Evolutionary conservation across 805 yeast species (phyloP).

Genomic region (Yamadazyma sp.): DNA sequence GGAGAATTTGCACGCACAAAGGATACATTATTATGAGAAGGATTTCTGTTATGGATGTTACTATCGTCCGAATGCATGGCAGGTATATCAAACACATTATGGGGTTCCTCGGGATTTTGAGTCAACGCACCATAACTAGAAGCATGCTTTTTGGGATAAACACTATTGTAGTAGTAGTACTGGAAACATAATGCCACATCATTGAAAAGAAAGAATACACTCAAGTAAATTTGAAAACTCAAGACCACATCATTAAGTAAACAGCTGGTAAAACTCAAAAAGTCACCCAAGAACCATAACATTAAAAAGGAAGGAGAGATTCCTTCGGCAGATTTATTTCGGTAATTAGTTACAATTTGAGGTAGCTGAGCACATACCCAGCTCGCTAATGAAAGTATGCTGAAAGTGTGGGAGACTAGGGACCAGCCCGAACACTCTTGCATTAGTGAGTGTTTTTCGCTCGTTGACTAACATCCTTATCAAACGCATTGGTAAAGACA

Average conservation of each 20-base stretch:
- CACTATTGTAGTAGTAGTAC: conserved; percentile 42
- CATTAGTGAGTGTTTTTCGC: neutral
- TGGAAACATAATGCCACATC: conserved; percentile 41
- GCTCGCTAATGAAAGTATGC: conserved; percentile 47
- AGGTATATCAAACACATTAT: conserved; percentile 52
- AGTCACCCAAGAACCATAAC: conserved; percentile 68
- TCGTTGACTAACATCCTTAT: neutral
- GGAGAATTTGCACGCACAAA: neutral
- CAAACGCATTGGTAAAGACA: neutral
- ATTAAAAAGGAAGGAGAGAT: conserved; percentile 58
- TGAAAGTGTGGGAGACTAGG: conserved; percentile 28
- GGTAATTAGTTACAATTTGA: conserved; percentile 61
- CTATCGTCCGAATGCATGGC: neutral
- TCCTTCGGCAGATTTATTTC: conserved; percentile 64
- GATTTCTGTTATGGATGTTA: conserved; percentile 1
- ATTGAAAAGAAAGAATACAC: conserved; percentile 40
- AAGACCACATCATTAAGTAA: conserved; percentile 38
- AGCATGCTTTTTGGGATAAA: conserved; percentile 24
- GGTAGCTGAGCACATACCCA: conserved; percentile 80
- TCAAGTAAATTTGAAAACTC: conserved; percentile 38
- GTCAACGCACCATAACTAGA: conserved; percentile 12
- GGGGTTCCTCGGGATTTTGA: conserved; percentile 37
- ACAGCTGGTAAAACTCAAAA: conserved; percentile 50
- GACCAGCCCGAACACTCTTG: conserved; percentile 9
- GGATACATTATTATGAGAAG: neutral